Evolutionary conservation across 163 green algal genomes (phyloP).

Genomic region (Chloromonas sp.): DNA sequence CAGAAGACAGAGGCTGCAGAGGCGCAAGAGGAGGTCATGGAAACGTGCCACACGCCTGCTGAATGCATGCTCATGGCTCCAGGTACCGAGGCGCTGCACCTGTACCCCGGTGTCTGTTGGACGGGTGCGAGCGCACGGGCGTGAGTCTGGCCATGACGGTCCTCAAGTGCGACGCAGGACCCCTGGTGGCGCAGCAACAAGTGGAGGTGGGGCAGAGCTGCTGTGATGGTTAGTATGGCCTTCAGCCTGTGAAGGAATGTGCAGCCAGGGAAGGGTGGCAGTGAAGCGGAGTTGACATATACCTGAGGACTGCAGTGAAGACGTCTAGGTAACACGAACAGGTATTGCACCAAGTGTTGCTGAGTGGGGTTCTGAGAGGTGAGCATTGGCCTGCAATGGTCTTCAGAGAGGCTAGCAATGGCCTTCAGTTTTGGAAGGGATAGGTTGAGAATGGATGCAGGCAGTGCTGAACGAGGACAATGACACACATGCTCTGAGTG

Average conservation of each 20-base stretch:
- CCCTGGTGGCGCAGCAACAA: conserved; percentile 72
- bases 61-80: neutral
- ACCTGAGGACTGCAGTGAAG: neutral
- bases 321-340: neutral
- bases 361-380: neutral
- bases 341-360: neutral
- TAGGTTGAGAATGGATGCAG: too few species aligned
- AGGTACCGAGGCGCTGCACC: conserved; percentile 87
- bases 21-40: too few species aligned
- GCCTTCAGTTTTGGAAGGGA: too few species aligned
- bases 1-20: too few species aligned
- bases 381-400: too few species aligned
- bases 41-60: too few species aligned
- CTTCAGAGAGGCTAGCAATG: too few species aligned
- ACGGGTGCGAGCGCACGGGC: conserved; percentile 56
- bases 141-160: conserved; percentile 91
- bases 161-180: conserved; percentile 84
- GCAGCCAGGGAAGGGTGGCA: neutral
- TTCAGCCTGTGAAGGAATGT: neutral
- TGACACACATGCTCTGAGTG: too few species aligned
- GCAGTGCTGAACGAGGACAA: too few species aligned
- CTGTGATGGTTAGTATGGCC: neutral
- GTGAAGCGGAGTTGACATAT: neutral
- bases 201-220: conserved; percentile 12
- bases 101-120: conserved; percentile 81